Evolutionary conservation across 2,329 filamentous ascomycete species (phyloP), one percentile per base, ranked within the genome.

Genomic region (Didymella arachidicola): DNA sequence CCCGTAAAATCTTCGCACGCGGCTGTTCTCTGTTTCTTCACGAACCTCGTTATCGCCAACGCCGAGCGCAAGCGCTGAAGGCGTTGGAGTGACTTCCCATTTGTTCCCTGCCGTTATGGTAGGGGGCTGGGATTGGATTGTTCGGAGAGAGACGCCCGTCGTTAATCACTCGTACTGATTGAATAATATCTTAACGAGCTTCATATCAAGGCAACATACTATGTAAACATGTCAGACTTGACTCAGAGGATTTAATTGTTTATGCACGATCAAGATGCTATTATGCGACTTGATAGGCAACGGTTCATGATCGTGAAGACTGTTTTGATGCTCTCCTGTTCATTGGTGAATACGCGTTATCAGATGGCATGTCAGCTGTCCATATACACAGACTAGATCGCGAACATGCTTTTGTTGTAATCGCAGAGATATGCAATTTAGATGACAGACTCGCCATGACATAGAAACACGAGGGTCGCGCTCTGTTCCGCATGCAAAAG

Each of bases 181-280:
- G 69, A 61, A 55, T 64, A 57, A 68, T 64, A 73, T 74, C 74
- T 57, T 64, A 72, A 75, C 80, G 80, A 75, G 81, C 81, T 83
- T 83, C 81, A 83, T 82, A 81, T 83, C 80, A 82, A 80, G 79
- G 80, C 78, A 65, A 82, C 79, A 82, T 77, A 59, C 56, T 59
- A 54, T 47, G 4, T 54, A 41, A 38, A 49, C 27, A 26, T 30
- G 14, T 36, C 26, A 4, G 45, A 14, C 32, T 46, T 41, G n/a
- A 12, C 26, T 30, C 7, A 27, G 25, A 2, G 49, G 25, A 53
- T 11, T n/a, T 4, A n/a, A n/a, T 6, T 14, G 16, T 7, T n/a
- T 6, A n/a, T 18, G 4, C 16, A 16, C 7, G 32, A 36, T 14
- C 32, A n/a, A 18, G 6, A n/a, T 36, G 14, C 32, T 8, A 7